Evolutionary conservation across 1,284 basidiomycete species (phyloP).

Genomic region (Ceratobasidium theobromae): DNA sequence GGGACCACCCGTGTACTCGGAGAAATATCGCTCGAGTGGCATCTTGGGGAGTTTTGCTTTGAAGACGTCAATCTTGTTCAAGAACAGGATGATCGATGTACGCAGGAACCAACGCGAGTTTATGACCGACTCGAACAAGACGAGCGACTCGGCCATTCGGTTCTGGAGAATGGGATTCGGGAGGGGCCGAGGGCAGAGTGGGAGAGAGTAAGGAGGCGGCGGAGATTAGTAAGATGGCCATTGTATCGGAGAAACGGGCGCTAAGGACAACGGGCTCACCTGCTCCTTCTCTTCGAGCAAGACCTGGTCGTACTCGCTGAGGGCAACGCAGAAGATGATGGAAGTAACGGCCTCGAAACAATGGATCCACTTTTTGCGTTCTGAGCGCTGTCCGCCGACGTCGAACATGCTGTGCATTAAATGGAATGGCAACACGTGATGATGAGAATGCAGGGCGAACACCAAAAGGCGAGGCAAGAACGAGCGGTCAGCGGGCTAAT

Average conservation of each 20-base stretch:
- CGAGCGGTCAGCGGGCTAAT: not conserved
- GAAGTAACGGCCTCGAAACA: constrained; percentile 94
- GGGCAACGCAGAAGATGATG: constrained; percentile 93
- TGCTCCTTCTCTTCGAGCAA: constrained; percentile 77
- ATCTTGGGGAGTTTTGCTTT: constrained; percentile 33
- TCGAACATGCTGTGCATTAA: constrained; percentile 74
- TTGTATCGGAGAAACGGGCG: constrained; percentile 3
- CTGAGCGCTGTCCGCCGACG: constrained; percentile 89
- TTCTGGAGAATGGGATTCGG: constrained; percentile 60
- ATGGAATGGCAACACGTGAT: not conserved
- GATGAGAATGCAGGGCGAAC: not conserved
- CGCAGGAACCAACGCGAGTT: constrained; percentile 97
- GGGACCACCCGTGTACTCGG: constrained; percentile 87
- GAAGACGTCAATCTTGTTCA: constrained; percentile 66
- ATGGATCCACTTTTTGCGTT: constrained; percentile 94
- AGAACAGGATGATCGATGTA: constrained; percentile 89
- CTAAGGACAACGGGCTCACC: constrained; percentile 47
- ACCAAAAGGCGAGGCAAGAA: not conserved
- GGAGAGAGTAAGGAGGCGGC: not conserved
- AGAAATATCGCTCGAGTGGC: constrained; percentile 87
- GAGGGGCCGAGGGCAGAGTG: not conserved
- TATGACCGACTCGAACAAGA: constrained; percentile 94
- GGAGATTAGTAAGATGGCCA: not conserved
- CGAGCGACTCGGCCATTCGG: constrained; percentile 91
- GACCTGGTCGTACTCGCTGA: constrained; percentile 94